These are phyloP conservation scores for Leccinum pachyderme DNA, from an alignment of 1,284 basidiomycete genomes.

Conservation along the genomic window DNA sequence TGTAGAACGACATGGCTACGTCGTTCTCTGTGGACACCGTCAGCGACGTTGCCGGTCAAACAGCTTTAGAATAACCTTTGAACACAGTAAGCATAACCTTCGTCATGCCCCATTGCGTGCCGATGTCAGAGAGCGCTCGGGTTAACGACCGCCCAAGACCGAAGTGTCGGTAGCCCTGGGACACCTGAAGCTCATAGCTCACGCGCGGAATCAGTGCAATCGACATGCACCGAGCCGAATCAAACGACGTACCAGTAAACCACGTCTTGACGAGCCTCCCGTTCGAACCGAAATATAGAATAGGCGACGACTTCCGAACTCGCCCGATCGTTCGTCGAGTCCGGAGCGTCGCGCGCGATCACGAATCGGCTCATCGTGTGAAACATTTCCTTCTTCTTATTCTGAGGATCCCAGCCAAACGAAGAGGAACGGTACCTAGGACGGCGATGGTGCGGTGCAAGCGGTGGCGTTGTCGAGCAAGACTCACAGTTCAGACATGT, in stretches of 20 bases:
- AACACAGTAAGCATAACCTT: slow-evolving; percentile 73
- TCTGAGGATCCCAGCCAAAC: slow-evolving; percentile 61
- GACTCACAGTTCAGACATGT: slow-evolving; percentile 50
- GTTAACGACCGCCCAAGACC: slow-evolving; percentile 61
- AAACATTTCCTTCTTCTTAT: slow-evolving; percentile 62
- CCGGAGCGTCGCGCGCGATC: slow-evolving; percentile 35
- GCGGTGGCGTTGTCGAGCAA: not conserved
- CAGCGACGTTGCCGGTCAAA: slow-evolving; percentile 4
- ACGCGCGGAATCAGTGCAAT: slow-evolving; percentile 2
- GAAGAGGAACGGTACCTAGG: slow-evolving; percentile 55
- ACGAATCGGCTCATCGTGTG: slow-evolving; percentile 58
- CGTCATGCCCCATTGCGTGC: slow-evolving; percentile 53
- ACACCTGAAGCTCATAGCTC: slow-evolving; percentile 75
- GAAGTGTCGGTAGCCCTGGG: slow-evolving; percentile 38
- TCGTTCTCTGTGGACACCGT: slow-evolving; percentile 47
- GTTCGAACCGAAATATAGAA: slow-evolving; percentile 69
- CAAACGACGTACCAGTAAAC: slow-evolving; percentile 59
- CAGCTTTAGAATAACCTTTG: slow-evolving; percentile 44
- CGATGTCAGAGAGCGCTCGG: slow-evolving; percentile 48
- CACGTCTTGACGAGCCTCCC: slow-evolving; percentile 54
- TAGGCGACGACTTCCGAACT: slow-evolving; percentile 47
- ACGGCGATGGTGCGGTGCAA: not conserved
- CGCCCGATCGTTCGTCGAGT: not conserved
- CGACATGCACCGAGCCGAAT: not conserved
- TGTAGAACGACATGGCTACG: slow-evolving; percentile 56